These are phyloP conservation scores for Mycena latifolia DNA, from an alignment of 768 basidiomycete genomes.

Conservation along the genomic window DNA sequence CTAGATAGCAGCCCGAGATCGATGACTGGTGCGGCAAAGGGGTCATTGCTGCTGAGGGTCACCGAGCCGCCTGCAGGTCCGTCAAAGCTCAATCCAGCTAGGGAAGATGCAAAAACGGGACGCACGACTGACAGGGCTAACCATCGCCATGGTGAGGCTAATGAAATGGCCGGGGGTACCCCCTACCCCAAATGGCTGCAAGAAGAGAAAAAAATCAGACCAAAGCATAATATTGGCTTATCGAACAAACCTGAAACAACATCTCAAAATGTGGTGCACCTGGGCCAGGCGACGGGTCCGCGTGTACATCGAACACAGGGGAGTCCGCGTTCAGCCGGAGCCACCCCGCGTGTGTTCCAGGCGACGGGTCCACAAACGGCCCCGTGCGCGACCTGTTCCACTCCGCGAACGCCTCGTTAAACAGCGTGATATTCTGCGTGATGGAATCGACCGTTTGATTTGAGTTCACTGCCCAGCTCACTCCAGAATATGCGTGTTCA, in stretches of 20 bases:
- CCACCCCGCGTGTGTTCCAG: conserved; percentile 2
- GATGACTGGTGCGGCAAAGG: conserved; percentile 5
- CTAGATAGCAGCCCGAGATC: neutral
- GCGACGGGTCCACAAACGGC: neutral
- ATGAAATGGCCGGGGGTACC: conserved; percentile 1
- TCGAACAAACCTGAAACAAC: conserved; percentile 5
- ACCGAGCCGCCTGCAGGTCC: conserved; percentile 7
- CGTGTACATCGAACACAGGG: neutral
- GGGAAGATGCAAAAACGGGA: neutral
- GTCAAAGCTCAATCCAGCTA: too few relatives aligned
- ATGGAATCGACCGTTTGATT: conserved; percentile 3
- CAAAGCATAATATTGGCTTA: too few relatives aligned
- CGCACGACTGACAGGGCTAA: conserved; percentile 19
- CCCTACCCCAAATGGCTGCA: too few relatives aligned
- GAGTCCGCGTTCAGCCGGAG: conserved; percentile 2
- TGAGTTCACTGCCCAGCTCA: neutral
- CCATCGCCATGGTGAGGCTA: conserved; percentile 4
- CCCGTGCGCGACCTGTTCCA: conserved; percentile 19
- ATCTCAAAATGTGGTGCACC: conserved; percentile 17
- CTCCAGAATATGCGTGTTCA: neutral
- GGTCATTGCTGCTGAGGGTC: conserved; percentile 10
- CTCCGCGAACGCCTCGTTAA: too few relatives aligned
- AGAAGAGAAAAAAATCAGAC: too few relatives aligned
- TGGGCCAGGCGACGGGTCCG: conserved; percentile 9
- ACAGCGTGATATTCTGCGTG: neutral